These are phyloP conservation scores for Chlamydomonas incerta DNA, from an alignment of 139 green algal species.

Conservation along the genomic window DNA sequence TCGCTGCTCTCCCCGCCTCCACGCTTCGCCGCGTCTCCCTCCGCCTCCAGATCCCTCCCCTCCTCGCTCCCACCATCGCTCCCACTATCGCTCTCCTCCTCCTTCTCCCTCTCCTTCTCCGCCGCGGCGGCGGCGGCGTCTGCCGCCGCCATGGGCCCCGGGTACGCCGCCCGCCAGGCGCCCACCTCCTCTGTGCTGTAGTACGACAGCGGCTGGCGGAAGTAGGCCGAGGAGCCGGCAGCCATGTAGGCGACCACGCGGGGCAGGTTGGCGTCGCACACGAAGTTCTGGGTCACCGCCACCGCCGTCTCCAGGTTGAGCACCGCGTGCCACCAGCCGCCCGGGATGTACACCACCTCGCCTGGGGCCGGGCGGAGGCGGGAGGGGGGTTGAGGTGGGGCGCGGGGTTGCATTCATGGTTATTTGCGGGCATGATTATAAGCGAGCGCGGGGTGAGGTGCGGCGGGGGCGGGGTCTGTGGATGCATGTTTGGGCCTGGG, in stretches of 20 bases:
- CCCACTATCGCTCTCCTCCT: background rate
- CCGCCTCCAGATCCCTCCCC: background rate
- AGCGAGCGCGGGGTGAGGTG: no score
- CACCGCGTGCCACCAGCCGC: conserved; percentile 60
- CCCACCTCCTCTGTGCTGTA: background rate
- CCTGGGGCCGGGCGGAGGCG: background rate
- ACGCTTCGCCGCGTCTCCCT: background rate
- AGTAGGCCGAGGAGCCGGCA: conserved; percentile 26
- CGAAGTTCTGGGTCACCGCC: conserved; percentile 58
- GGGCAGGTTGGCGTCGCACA: conserved; percentile 33
- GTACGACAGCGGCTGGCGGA: background rate
- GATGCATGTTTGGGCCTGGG: no score
- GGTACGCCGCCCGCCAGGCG: conserved; percentile 11
- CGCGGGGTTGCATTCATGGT: no score
- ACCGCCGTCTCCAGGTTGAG: conserved; percentile 57
- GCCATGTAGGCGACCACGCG: conserved; percentile 37
- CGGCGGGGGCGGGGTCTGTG: no score
- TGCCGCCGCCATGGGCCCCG: background rate
- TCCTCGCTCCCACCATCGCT: background rate
- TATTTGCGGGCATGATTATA: no score
- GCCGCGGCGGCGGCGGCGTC: background rate
- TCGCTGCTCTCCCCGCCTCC: background rate
- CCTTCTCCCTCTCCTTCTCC: no score
- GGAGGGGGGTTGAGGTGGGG: no score
- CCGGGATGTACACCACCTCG: conserved; percentile 51